phyloP scores from a whole-genome alignment of 805 yeast genomes.

The Candida namnaoensis region DNA sequence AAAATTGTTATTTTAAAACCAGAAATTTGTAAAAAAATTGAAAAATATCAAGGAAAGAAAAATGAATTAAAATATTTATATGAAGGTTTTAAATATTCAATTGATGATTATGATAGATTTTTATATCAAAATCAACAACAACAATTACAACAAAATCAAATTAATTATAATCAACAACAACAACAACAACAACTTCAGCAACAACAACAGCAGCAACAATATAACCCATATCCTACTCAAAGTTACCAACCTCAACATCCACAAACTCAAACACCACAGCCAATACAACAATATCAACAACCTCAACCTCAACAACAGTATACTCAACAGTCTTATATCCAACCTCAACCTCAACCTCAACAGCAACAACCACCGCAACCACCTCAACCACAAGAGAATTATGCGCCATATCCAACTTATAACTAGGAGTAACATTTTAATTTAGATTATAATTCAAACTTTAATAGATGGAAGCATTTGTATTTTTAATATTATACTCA shows the following conservation, averaged over 20 bases:
- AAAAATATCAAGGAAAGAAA: conserved; percentile 65
- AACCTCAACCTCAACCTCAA: conserved; percentile 12
- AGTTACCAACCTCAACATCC: background rate
- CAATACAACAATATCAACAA: conserved; percentile 12
- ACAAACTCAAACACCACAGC: conserved; percentile 14
- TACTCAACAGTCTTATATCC: conserved; percentile 17
- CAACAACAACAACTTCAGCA: too few relatives aligned
- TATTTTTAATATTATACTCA: too few relatives aligned
- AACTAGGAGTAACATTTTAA: too few relatives aligned
- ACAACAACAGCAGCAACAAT: conserved; percentile 29
- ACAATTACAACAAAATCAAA: conserved; percentile 2
- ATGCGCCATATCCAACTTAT: background rate
- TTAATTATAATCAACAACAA: conserved; percentile 27
- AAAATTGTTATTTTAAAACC: conserved; percentile 67
- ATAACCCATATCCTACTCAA: background rate
- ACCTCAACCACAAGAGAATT: background rate
- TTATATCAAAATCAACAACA: background rate
- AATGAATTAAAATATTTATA: conserved; percentile 39
- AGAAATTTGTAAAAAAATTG: conserved; percentile 64
- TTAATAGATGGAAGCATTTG: too few relatives aligned
- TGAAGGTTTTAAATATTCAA: background rate
- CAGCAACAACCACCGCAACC: background rate
- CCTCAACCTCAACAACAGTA: conserved; percentile 20
- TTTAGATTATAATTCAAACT: too few relatives aligned
- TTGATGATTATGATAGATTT: background rate